Conservation (phyloP, 495 filamentous ascomycete genomes). For the Lophiostoma macrostomum region DNA sequence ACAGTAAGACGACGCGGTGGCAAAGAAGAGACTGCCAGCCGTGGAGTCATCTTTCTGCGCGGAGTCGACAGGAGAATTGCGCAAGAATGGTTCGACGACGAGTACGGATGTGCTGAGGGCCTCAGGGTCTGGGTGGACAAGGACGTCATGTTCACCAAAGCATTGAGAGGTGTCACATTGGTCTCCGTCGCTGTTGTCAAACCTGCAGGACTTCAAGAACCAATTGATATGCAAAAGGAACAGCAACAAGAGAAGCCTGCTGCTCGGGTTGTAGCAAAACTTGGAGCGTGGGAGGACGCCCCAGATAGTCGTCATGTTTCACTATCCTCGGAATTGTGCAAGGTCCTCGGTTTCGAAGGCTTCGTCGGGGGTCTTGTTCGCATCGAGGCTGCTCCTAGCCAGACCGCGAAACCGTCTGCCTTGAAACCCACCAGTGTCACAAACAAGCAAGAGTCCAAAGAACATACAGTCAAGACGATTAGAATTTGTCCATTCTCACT, state of each 20-base stretch:
- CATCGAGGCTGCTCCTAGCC: slow-evolving; percentile 69
- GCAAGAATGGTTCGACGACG: slow-evolving; percentile 70
- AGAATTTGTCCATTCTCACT: slow-evolving; percentile 76
- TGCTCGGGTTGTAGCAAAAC: slow-evolving; percentile 68
- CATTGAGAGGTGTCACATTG: slow-evolving; percentile 69
- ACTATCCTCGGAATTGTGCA: slow-evolving; percentile 72
- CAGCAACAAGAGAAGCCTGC: slow-evolving; percentile 59
- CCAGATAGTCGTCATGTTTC: slow-evolving; percentile 75
- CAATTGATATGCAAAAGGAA: slow-evolving; percentile 66
- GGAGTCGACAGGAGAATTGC: slow-evolving; percentile 67
- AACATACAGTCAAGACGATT: slow-evolving; percentile 44
- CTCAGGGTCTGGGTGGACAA: slow-evolving; percentile 81
- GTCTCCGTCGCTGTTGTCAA: slow-evolving; percentile 74
- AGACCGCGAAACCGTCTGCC: slow-evolving; percentile 52
- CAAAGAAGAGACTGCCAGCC: slow-evolving; percentile 33
- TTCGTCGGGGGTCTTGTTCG: slow-evolving; percentile 86
- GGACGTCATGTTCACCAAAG: slow-evolving; percentile 63
- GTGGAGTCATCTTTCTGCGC: slow-evolving; percentile 53
- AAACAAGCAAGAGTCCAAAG: slow-evolving; percentile 42
- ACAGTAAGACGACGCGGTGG: slow-evolving; percentile 57
- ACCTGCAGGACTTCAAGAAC: slow-evolving; percentile 71
- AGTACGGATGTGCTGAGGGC: slow-evolving; percentile 55
- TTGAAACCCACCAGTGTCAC: slow-evolving; percentile 17
- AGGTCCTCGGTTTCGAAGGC: slow-evolving; percentile 62
- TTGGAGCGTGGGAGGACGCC: slow-evolving; percentile 79